These are phyloP conservation scores for Lepiota venenata DNA, from an alignment of 768 basidiomycete genomes.

Conservation along the genomic window DNA sequence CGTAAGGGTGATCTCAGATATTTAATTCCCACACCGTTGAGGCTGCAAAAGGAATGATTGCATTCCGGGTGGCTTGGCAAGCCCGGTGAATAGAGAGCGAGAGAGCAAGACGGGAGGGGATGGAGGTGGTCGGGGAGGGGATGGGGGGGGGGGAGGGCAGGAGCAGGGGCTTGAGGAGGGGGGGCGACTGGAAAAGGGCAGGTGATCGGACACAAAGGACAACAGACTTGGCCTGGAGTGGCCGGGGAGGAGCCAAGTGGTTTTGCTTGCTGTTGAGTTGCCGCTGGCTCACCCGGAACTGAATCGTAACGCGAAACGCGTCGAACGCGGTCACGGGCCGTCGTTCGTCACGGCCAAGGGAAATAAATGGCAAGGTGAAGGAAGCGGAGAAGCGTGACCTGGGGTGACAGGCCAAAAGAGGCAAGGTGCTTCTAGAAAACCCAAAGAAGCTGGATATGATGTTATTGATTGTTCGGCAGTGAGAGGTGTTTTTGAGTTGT, in stretches of 20 bases:
- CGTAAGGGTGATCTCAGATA: conserved; percentile 16
- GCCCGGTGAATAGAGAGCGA: not conserved
- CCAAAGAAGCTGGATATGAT: conserved; percentile 25
- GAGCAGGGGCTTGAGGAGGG: too few relatives aligned
- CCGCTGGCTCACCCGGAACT: conserved; percentile 11
- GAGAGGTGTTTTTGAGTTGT: conserved; percentile 13
- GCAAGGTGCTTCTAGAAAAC: conserved; percentile 27
- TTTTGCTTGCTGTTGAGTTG: conserved; percentile 4
- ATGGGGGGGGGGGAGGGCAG: conserved; percentile 15
- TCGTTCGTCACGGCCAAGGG: conserved; percentile 11
- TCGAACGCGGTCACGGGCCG: conserved; percentile 10
- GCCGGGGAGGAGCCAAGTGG: not conserved
- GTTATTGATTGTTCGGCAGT: conserved; percentile 29
- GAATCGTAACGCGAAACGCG: conserved; percentile 12
- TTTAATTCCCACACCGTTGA: conserved; percentile 16
- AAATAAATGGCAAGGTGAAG: conserved; percentile 12
- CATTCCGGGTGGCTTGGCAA: conserved; percentile 11
- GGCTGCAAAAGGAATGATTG: conserved; percentile 20
- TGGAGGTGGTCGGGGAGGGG: conserved; percentile 18
- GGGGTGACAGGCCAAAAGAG: conserved; percentile 11
- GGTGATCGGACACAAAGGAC: conserved; percentile 1
- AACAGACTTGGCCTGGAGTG: not conserved
- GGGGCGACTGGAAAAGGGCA: conserved; percentile 1
- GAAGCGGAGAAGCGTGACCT: conserved; percentile 9
- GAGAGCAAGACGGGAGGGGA: conserved; percentile 15